Conservation (phyloP, 2,329 filamentous ascomycete genomes). For the Pestalotiopsis sp. region DNA sequence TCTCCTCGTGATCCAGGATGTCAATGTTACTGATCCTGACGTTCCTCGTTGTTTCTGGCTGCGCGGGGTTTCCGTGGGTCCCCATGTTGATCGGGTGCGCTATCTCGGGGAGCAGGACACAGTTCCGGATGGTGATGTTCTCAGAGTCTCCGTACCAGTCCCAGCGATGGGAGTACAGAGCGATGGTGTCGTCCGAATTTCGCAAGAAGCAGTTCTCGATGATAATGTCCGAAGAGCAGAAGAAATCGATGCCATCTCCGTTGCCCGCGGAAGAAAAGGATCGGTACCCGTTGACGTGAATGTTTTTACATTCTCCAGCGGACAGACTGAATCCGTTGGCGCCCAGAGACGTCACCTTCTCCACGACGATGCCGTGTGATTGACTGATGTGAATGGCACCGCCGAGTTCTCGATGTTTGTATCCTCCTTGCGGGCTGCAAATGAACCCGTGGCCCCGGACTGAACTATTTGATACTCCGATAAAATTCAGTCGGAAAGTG, state of each 20-base stretch:
- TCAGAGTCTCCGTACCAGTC: neutral
- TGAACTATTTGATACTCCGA: neutral
- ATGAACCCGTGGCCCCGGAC: neutral
- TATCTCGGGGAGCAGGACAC: neutral
- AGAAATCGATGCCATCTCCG: constrained; percentile 3
- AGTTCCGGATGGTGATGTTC: neutral
- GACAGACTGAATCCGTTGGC: neutral
- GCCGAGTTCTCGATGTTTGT: neutral
- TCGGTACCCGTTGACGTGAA: neutral
- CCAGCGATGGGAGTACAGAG: neutral
- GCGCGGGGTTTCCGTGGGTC: neutral
- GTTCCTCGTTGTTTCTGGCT: neutral
- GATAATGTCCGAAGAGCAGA: neutral
- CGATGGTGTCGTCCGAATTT: constrained; percentile 1
- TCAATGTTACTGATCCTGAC: neutral
- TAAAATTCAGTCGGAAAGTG: neutral
- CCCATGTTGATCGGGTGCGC: neutral
- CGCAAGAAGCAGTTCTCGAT: neutral
- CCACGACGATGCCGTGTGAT: neutral
- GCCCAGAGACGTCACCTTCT: neutral
- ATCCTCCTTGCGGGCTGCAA: neutral
- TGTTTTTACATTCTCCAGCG: neutral
- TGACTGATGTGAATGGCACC: neutral
- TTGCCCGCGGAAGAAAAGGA: neutral
- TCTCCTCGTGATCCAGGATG: neutral